Percentiles rank a stretch among this genome's conserved stretches.
These are phyloP conservation scores for Xylariaceae sp. DNA, from an alignment of 2,329 filamentous ascomycete species.

Conservation along the genomic window DNA sequence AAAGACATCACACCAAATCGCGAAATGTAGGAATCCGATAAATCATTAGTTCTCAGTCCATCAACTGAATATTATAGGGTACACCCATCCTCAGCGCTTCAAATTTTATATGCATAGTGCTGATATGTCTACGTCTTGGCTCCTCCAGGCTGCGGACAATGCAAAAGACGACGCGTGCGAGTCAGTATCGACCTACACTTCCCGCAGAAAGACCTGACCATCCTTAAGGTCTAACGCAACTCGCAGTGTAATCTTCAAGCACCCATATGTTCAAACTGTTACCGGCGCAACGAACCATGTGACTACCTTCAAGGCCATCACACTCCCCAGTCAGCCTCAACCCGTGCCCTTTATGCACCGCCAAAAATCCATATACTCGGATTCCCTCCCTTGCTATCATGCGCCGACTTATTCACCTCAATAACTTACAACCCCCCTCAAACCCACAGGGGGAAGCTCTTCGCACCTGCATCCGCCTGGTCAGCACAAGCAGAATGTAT, in stretches of 20 bases:
- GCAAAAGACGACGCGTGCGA: conserved; percentile 14
- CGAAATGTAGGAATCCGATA: conserved; percentile 16
- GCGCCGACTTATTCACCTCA: conserved; percentile 1
- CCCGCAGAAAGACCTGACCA: neutral
- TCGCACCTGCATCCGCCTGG: neutral
- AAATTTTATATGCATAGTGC: neutral
- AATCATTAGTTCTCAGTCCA: too few species aligned
- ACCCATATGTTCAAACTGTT: conserved; percentile 20
- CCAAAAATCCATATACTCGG: neutral
- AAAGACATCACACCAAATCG: conserved; percentile 18
- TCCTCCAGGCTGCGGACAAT: conserved; percentile 11
- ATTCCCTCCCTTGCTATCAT: neutral
- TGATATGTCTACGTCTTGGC: neutral
- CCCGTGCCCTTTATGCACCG: neutral
- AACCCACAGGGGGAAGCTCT: conserved; percentile 4
- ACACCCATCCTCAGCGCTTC: neutral
- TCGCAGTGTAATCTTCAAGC: conserved; percentile 20
- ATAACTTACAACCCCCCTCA: conserved; percentile 1
- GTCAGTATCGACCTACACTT: conserved; percentile 5
- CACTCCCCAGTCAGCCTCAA: neutral
- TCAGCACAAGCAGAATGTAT: neutral
- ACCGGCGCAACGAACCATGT: conserved; percentile 20
- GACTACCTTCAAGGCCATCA: conserved; percentile 12
- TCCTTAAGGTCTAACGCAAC: neutral
- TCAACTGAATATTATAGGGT: neutral